Base-by-base conservation (phyloP, 306 rosid genomes). In the Dalbergia cultrata region DNA sequence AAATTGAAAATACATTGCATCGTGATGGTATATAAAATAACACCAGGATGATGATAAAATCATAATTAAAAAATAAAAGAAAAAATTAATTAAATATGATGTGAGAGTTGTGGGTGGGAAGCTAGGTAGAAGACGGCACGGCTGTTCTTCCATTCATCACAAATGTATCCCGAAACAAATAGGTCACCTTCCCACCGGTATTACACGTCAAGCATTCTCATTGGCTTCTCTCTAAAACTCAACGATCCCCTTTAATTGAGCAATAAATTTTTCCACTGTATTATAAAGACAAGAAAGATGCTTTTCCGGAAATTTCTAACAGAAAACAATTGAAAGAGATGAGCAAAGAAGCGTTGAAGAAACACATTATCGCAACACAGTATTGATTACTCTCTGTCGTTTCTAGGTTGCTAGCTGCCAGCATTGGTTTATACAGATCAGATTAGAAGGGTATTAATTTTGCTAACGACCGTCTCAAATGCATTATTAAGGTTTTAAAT, bases 181-280 rank as follows among this genome's bases (percentile, higher is more conserved):
- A 74, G 44, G 78, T 12, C 8, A 76, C n/a, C 66, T 53, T 67
- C 81, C 90, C 88, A 85, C 83, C 93, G 3, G 47, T 1, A 78
- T 54, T 5, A 8, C 57, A 82, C 64, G 83, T 77, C 76, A 70
- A 34, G 5, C 13, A 0, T 8, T 52, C 8, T 13, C 14, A 66
- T 74, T 83, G 67, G 85, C 33, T 22, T 14, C 21, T 18, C 7
- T 10, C 47, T 72, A 77, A 77, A 39, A 70, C 83, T 21, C 76
- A 50, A 82, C 68, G 3, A 77, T 26, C 26, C 34, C 70, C 22
- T 72, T 88, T 75, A 90, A 90, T 72, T 81, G 44, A 33, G 87
- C 90, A 83, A 82, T 83, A 8, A 86, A 69, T 81, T 67, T 67
- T 77, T 66, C 90, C 90, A 66, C 97, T 0, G 47, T 16, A 43